Base-by-base conservation (phyloP, 257 asterid genomes). In the Hygrophila difformis region DNA sequence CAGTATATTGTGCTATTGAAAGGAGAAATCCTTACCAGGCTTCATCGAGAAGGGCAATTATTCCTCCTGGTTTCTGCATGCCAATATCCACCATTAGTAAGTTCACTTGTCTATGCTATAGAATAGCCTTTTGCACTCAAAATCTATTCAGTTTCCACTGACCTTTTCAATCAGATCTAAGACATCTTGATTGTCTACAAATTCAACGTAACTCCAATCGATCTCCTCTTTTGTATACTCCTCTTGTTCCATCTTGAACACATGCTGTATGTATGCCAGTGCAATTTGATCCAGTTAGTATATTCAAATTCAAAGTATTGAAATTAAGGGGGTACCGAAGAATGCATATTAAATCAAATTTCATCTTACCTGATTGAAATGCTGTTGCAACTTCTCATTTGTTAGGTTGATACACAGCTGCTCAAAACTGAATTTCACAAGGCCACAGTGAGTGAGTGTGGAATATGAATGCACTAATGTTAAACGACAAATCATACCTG, bases 201-300 rank as follows among this genome's bases (percentile, higher is more conserved):
- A 88, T 66, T 88, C 97, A 47, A 88, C 91, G 39, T 88, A 88
- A 53, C 97, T 88, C 97, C 97, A 88, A 74, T 88, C 57, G 47
- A 88, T 88, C 70, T 84, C 94, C 71, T 84, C 97, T 63, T 74
- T 81, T 1, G 92, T 79, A 49, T 88, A 88, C 53, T 88, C 97
- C 46, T 84, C 97, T 73, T 88, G 97, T 65, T 84, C 97, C 97
- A 89, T 89, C 78, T 85, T 89, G 78, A 89, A 89, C 28, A 89
- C 96, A 44, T 89, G 95, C 97, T 88, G 91, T 51, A 41, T 24
- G 33, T 45, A 38, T 59, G 51, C 36, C 38, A 53, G 26, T 45
- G 43, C 55, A 37, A 19, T 49, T 65, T 52, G 52, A 62, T 53
- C n/a, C 34, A 36, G 17, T 28, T 34, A 10, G n/a, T n/a, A 43